Conservation (phyloP, 192 early-diverging fungal species). For the Backusella sp. region DNA sequence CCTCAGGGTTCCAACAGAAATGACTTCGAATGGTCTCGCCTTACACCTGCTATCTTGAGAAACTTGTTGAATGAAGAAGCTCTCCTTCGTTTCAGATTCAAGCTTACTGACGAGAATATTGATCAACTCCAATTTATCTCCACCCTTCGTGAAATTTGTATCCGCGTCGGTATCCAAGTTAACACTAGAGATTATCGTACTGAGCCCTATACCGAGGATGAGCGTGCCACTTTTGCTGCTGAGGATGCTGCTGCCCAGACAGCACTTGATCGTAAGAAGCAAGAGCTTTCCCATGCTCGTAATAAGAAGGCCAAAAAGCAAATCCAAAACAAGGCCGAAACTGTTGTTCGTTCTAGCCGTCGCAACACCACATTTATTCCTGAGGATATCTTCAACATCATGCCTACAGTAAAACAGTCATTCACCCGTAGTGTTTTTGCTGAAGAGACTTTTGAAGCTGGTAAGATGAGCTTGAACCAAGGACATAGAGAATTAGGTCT, state of each 20-base stretch:
- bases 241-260: conserved; percentile 41
- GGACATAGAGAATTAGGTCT: conserved; percentile 77
- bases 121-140: conserved; percentile 52
- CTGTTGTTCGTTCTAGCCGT: conserved; percentile 23
- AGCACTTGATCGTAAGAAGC: conserved; percentile 6
- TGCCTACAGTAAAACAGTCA: conserved; percentile 75
- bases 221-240: conserved; percentile 30
- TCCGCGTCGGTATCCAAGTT: conserved; percentile 87
- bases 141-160: conserved; percentile 79
- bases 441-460: conserved; percentile 89
- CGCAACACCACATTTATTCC: conserved; percentile 54
- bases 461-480: conserved; percentile 71
- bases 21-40: conserved; percentile 42
- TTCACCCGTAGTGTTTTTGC: conserved; percentile 69
- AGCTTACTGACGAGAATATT: conserved; percentile 56
- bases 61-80: conserved; percentile 64
- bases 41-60: conserved; percentile 66
- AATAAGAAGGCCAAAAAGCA: conserved; percentile 34
- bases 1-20: conserved; percentile 35
- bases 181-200: conserved; percentile 76
- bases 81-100: conserved; percentile 72
- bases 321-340: neutral
- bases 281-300: neutral
- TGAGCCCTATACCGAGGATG: conserved; percentile 32
- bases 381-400: conserved; percentile 68